phyloP scores from a whole-genome alignment of 768 basidiomycete genomes.

The Clathrus columnatus region DNA sequence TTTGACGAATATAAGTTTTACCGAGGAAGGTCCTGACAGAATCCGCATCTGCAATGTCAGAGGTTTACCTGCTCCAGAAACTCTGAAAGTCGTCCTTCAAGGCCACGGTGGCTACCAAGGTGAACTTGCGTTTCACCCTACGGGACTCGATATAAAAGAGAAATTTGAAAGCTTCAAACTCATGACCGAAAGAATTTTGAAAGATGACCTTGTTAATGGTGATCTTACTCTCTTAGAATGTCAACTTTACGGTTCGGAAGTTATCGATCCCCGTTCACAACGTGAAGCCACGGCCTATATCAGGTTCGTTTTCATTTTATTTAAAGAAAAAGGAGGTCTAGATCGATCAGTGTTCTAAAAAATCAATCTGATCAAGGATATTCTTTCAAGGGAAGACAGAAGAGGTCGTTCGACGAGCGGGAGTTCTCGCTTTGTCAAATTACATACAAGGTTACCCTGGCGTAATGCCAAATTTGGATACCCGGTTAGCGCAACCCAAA shows the following conservation, averaged over 20 bases:
- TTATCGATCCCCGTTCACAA: background rate
- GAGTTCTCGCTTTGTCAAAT: background rate
- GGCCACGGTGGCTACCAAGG: slow-evolving; percentile 1
- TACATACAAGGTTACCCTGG: slow-evolving; percentile 2
- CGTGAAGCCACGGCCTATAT: slow-evolving; percentile 1
- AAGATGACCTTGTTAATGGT: background rate
- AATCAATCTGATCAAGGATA: background rate
- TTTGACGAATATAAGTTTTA: slow-evolving; percentile 4
- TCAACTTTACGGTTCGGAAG: slow-evolving; percentile 2
- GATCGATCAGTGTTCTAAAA: background rate
- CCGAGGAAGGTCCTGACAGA: background rate
- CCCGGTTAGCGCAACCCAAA: slow-evolving; percentile 2
- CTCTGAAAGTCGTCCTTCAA: background rate
- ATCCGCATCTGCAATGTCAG: background rate
- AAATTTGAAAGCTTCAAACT: slow-evolving; percentile 3
- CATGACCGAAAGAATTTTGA: background rate
- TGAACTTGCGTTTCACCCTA: slow-evolving; percentile 1
- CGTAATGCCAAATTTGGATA: background rate
- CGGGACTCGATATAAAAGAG: slow-evolving; percentile 2
- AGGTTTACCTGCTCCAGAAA: slow-evolving; percentile 1
- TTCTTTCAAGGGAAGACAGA: slow-evolving; percentile 1
- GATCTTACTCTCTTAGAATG: background rate
- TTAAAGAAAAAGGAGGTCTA: background rate
- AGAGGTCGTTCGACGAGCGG: background rate
- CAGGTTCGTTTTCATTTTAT: background rate